These are phyloP conservation scores for Diplodia mutila DNA, from an alignment of 2,329 filamentous ascomycete genomes.

Conservation along the genomic window DNA sequence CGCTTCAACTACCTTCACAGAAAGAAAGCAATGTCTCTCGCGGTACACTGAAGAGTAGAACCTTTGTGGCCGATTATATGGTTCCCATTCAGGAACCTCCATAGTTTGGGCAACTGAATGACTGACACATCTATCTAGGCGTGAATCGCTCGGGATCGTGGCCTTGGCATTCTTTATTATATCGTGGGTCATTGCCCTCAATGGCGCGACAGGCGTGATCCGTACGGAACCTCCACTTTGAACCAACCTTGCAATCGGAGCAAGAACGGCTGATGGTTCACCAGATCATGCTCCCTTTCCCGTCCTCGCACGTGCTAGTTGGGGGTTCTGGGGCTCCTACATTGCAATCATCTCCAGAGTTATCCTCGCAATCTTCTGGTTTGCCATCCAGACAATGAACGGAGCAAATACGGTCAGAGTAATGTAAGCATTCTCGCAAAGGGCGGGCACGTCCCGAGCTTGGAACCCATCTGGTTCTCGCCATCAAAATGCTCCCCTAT, in stretches of 20 bases:
- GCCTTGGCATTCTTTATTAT: constrained; percentile 58
- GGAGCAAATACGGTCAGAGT: constrained; percentile 59
- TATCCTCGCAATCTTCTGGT: constrained; percentile 64
- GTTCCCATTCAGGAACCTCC: background rate
- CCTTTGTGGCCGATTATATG: background rate
- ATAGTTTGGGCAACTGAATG: background rate
- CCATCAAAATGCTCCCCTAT: too few species aligned
- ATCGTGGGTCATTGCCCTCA: constrained; percentile 63
- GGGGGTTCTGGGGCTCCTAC: constrained; percentile 62
- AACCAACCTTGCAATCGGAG: background rate
- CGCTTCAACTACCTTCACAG: too few species aligned
- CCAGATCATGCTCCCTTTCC: constrained; percentile 60
- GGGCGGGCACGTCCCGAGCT: too few species aligned
- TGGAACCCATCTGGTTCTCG: too few species aligned
- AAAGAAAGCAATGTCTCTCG: too few species aligned
- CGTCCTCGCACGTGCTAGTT: constrained; percentile 59
- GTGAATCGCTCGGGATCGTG: constrained; percentile 58
- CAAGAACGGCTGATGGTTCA: constrained; percentile 6
- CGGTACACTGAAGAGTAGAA: background rate
- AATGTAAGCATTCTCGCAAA: constrained; percentile 38
- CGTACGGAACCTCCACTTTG: constrained; percentile 27
- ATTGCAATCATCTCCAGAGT: constrained; percentile 58
- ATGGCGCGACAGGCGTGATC: constrained; percentile 55
- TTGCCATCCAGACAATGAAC: constrained; percentile 68
- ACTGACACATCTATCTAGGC: background rate